Percentiles rank a stretch among this genome's conserved stretches.
Evolutionary conservation across 208 protist species (phyloP).

Genomic region (Leishmania martiniquensis): DNA sequence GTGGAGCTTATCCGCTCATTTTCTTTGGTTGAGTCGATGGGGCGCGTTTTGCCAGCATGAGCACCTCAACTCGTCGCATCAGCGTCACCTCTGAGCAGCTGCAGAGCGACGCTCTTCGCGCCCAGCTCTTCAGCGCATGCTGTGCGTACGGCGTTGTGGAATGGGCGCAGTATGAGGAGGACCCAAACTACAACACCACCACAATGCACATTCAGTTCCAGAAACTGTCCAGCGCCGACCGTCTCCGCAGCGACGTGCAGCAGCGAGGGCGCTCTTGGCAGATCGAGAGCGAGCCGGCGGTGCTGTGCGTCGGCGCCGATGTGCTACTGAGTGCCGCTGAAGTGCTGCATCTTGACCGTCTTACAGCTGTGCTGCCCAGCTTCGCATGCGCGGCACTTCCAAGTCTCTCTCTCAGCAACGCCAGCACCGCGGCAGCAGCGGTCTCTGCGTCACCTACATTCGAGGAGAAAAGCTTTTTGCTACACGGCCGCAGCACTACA

Average conservation of each 20-base stretch:
- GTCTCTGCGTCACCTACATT: conserved; percentile 23
- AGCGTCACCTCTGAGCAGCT: conserved; percentile 55
- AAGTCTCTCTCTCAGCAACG: neutral
- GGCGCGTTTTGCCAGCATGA: neutral
- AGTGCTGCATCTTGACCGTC: conserved; percentile 21
- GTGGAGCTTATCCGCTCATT: neutral
- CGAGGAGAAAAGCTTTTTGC: conserved; percentile 31
- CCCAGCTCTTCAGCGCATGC: conserved; percentile 65
- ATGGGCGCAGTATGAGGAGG: conserved; percentile 49
- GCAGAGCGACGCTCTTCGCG: conserved; percentile 42
- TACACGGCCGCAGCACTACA: conserved; percentile 27
- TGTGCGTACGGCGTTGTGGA: conserved; percentile 73
- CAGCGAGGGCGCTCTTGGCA: conserved; percentile 42
- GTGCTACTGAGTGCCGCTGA: conserved; percentile 52
- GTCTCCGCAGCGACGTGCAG: conserved; percentile 49
- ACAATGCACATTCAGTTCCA: conserved; percentile 73
- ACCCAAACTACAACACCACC: conserved; percentile 55
- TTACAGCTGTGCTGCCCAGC: conserved; percentile 21
- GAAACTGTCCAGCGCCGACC: conserved; percentile 64
- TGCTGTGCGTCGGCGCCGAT: conserved; percentile 43
- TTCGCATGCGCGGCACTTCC: conserved; percentile 15
- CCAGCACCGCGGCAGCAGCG: neutral
- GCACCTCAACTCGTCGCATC: conserved; percentile 42
- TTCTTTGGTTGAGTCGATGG: neutral
- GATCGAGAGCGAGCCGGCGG: conserved; percentile 44